These are phyloP conservation scores for Botryosphaeria dothidea DNA, from an alignment of 2,329 filamentous ascomycete genomes.

Conservation along the genomic window DNA sequence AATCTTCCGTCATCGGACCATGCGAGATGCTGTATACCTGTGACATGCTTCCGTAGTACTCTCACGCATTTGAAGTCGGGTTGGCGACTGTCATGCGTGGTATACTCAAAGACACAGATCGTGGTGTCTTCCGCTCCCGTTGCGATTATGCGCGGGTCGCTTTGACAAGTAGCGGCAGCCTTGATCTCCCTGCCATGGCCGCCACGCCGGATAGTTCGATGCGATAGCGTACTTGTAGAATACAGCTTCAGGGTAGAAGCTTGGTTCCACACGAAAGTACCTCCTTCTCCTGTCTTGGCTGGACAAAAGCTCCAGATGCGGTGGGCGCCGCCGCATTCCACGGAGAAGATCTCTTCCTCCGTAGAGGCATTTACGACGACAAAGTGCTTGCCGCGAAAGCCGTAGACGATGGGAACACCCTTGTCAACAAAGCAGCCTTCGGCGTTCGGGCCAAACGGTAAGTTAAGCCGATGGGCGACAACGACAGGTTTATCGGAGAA, in stretches of 20 bases:
- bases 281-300: conserved; percentile 33
- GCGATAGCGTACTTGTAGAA: conserved; percentile 43
- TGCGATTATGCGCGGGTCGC: conserved; percentile 50
- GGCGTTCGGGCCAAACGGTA: conserved; percentile 74
- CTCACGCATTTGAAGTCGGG: conserved; percentile 52
- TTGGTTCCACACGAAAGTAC: conserved; percentile 74
- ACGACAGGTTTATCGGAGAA: conserved; percentile 27
- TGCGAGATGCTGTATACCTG: conserved; percentile 77
- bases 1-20: conserved; percentile 69
- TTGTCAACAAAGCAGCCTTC: conserved; percentile 67
- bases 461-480: conserved; percentile 66
- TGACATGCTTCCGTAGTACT: conserved; percentile 74
- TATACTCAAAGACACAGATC: conserved; percentile 69
- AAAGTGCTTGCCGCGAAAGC: conserved; percentile 79
- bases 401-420: conserved; percentile 69
- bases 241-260: conserved; percentile 56
- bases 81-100: conserved; percentile 28
- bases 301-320: conserved; percentile 67
- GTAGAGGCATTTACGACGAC: conserved; percentile 76
- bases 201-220: conserved; percentile 61
- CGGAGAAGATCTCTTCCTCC: conserved; percentile 67
- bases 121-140: conserved; percentile 72
- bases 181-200: conserved; percentile 88
- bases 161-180: conserved; percentile 51
- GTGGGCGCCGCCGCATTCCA: conserved; percentile 85